Evolutionary conservation across 306 rosid species (phyloP).

Genomic region (Glycine latifolia): DNA sequence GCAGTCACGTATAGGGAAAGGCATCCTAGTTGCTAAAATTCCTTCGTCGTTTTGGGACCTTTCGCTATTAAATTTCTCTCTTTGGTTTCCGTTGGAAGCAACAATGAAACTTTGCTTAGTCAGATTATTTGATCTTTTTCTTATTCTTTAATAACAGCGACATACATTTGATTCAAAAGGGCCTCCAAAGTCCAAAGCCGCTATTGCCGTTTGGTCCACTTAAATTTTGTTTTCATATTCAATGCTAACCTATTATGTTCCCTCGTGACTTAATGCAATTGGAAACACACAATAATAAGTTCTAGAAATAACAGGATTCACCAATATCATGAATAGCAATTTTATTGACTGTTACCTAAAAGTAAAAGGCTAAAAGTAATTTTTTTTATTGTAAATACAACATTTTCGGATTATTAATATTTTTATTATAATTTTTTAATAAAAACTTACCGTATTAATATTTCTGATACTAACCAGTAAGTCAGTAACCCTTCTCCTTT

Average conservation of each 20-base stretch:
- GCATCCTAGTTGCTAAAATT: constrained; percentile 39
- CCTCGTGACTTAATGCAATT: constrained; percentile 36
- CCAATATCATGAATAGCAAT: background rate
- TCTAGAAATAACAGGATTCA: background rate
- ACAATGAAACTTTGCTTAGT: constrained; percentile 48
- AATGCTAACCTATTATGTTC: constrained; percentile 31
- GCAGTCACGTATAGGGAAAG: constrained; percentile 31
- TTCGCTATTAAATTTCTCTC: constrained; percentile 16
- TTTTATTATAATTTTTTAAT: background rate
- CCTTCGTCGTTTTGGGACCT: constrained; percentile 42
- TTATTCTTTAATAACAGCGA: constrained; percentile 45
- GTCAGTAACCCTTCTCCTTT: background rate
- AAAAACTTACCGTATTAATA: background rate
- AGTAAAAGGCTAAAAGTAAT: background rate
- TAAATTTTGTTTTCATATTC: constrained; percentile 36
- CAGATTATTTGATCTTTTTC: constrained; percentile 50
- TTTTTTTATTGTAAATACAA: background rate
- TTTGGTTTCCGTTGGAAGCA: constrained; percentile 41
- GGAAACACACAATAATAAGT: background rate
- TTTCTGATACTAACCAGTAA: background rate
- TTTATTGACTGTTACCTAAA: background rate
- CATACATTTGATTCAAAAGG: constrained; percentile 43
- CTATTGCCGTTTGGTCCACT: constrained; percentile 55
- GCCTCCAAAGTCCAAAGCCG: constrained; percentile 38
- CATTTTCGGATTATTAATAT: background rate